These are phyloP conservation scores for Schizochytrium sp. DNA, from an alignment of 108 stramenopile species.

Conservation along the genomic window DNA sequence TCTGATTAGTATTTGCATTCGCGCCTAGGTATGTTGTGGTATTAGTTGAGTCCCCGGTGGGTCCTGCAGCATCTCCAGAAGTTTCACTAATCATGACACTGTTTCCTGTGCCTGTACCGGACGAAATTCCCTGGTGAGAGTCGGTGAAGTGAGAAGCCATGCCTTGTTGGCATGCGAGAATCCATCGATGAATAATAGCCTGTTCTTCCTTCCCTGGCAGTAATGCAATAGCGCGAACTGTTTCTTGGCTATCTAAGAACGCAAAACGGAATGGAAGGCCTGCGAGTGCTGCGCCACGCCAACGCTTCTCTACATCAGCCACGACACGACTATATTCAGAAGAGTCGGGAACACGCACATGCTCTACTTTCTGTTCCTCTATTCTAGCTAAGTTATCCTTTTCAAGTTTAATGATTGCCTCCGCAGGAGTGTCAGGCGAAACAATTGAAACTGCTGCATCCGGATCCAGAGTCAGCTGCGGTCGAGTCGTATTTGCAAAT, in stretches of 20 bases:
- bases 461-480: not conserved
- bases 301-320: not conserved
- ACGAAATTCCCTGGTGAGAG: too few species aligned
- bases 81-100: too few species aligned
- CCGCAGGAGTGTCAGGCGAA: not conserved
- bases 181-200: not conserved
- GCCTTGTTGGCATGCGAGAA: not conserved
- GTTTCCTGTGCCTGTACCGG: too few species aligned
- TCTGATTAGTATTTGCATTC: not conserved
- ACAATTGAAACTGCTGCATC: not conserved
- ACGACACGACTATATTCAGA: not conserved
- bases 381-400: not conserved
- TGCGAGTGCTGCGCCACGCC: not conserved
- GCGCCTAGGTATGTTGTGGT: not conserved
- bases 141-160: not conserved
- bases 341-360: not conserved
- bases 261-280: constrained; percentile 3
- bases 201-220: not conserved
- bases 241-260: not conserved
- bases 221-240: not conserved
- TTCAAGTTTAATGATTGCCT: not conserved
- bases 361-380: not conserved
- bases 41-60: not conserved
- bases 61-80: too few species aligned
- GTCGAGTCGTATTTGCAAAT: not conserved